These are phyloP conservation scores for Geotrichum carabidarum DNA, from an alignment of 1,139 yeast species.

Conservation along the genomic window DNA sequence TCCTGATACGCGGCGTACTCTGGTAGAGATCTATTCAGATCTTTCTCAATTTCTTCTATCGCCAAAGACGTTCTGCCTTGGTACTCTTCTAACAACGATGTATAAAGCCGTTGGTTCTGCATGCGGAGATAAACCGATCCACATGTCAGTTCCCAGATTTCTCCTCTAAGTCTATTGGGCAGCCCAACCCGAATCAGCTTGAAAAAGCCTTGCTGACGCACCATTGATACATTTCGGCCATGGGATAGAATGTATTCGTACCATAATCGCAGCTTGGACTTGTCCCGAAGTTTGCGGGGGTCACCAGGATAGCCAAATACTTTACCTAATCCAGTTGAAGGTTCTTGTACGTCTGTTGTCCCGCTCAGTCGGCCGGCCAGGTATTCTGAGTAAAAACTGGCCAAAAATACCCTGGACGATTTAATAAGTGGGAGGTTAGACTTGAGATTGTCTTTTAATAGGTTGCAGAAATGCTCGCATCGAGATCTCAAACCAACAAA, in stretches of 20 bases:
- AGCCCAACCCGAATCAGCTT: conserved; percentile 83
- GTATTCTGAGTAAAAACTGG: conserved; percentile 80
- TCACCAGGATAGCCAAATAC: conserved; percentile 86
- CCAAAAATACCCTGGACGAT: conserved; percentile 54
- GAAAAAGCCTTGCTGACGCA: conserved; percentile 71
- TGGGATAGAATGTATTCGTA: conserved; percentile 77
- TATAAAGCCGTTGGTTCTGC: conserved; percentile 58
- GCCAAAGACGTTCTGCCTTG: conserved; percentile 68
- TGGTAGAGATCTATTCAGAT: conserved; percentile 86
- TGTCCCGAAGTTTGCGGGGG: conserved; percentile 68
- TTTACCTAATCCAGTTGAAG: conserved; percentile 82
- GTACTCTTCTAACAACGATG: conserved; percentile 53
- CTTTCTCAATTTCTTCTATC: conserved; percentile 94
- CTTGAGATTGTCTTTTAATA: conserved; percentile 57
- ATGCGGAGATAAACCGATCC: conserved; percentile 79
- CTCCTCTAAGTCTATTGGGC: conserved; percentile 90
- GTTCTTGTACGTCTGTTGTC: conserved; percentile 38
- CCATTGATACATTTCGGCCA: conserved; percentile 76
- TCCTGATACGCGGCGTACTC: conserved; percentile 93
- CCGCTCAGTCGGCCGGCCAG: conserved; percentile 43
- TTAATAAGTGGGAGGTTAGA: conserved; percentile 61
- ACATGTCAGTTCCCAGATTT: conserved; percentile 87
- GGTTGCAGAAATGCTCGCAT: conserved; percentile 74
- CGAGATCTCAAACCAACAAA: conserved; percentile 74
- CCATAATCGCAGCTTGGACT: conserved; percentile 87